Evolutionary conservation across 2,329 filamentous ascomycete species (phyloP), one percentile per base, ranked within the genome.

Genomic region (Ascochyta lentis): DNA sequence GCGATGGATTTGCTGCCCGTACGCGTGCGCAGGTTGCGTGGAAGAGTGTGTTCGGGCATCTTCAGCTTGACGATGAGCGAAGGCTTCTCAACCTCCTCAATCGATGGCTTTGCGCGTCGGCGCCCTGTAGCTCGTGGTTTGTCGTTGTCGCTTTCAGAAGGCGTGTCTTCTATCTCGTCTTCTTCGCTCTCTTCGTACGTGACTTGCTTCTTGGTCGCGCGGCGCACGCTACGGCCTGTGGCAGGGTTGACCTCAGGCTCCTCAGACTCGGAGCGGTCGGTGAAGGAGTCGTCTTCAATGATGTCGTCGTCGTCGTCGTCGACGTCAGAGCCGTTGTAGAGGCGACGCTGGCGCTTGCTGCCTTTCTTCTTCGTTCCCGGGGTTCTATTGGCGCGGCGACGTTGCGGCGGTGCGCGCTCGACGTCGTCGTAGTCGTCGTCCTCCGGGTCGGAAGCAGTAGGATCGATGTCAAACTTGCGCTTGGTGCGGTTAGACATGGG

Each of bases 171-270:
- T 48, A 78, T 75, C 50, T 73, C 73, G 59, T 79, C 79, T 37
- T 80, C 78, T 24, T 81, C 80, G 48, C 77, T 80, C 68, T 86
- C 84, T 60, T 85, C 80, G 78, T 88, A 87, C 29, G 78, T 79
- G 40, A 82, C 78, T 23, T 74, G 71, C 63, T 84, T 83, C 66
- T 82, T 82, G 10, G 83, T 81, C n/a, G 80, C 83, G 55, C 78
- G 78, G 59, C 86, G 81, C 61, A 83, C 80, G 40, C 81, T 79
- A 43, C 84, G 78, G 33, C 86, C 86, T 45, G 83, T 82, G 34
- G 67, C 68, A 16, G 83, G 82, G 64, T 86, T 86, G 54, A 81
- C 77, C 65, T 84, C 82, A 1, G 80, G 74, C 7, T 83, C 80
- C 54, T 78, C 79, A 23, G 75, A 75, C 43, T 75, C 71, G 12